phyloP scores from a whole-genome alignment of 257 asterid genomes.

The Paraleonurus japonicus region DNA sequence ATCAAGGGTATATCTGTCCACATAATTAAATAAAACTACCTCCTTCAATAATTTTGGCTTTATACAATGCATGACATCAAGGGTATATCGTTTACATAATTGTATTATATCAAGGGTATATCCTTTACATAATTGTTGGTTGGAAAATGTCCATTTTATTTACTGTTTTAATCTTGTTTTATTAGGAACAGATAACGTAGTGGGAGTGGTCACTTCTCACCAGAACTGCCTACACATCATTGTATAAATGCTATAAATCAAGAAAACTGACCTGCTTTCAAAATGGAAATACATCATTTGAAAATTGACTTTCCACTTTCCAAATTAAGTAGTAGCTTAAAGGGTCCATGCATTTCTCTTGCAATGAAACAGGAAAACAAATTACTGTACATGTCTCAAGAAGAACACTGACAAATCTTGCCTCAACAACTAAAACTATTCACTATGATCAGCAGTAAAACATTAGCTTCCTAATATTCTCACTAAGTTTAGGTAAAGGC shows the following conservation, averaged over 20 bases:
- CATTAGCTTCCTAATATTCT: conserved; percentile 82
- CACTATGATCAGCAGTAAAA: conserved; percentile 64
- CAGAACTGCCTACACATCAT: not conserved
- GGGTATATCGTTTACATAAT: not conserved
- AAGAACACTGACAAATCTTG: conserved; percentile 5
- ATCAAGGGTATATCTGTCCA: not conserved
- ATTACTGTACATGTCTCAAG: not conserved
- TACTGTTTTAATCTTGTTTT: conserved; percentile 14
- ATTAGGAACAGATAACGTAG: not conserved
- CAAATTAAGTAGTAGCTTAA: not conserved
- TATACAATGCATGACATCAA: too few relatives aligned
- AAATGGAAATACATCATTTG: not conserved
- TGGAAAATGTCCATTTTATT: not conserved
- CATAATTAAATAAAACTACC: too few relatives aligned
- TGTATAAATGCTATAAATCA: not conserved
- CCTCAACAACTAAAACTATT: not conserved
- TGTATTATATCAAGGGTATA: conserved; percentile 1
- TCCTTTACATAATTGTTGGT: not conserved
- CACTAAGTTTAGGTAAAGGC: conserved; percentile 82
- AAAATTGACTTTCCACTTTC: conserved; percentile 11
- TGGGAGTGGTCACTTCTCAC: conserved; percentile 20
- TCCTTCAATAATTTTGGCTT: not conserved
- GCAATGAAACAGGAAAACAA: not conserved
- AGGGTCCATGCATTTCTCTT: not conserved
- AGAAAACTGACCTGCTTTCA: not conserved